A percentile compares a stretch with the other conserved stretches of the same genome.
These are phyloP conservation scores for Colletotrichum sidae DNA, from an alignment of 2,329 filamentous ascomycete genomes.

Conservation along the genomic window DNA sequence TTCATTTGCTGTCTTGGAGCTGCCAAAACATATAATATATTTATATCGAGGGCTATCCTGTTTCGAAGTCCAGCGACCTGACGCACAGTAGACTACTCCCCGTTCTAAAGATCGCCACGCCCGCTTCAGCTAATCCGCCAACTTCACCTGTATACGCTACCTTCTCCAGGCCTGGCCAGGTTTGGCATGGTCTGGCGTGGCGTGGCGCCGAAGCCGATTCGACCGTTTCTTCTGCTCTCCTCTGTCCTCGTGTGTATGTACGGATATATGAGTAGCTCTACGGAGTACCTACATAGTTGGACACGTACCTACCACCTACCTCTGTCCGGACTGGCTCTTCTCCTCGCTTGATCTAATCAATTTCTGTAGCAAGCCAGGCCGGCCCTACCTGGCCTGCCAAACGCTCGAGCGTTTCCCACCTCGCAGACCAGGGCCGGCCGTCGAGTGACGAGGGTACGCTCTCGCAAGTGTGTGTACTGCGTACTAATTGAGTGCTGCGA, in stretches of 20 bases:
- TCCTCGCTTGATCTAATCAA: slow-evolving; percentile 42
- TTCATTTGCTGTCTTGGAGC: slow-evolving; percentile 1
- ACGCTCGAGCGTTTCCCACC: slow-evolving; percentile 38
- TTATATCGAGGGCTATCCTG: slow-evolving; percentile 37
- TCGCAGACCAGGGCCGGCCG: slow-evolving; percentile 23
- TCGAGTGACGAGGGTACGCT: slow-evolving; percentile 9
- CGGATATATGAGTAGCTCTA: no score
- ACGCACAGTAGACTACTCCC: slow-evolving; percentile 36
- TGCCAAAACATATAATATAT: slow-evolving; percentile 29
- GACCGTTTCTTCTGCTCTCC: no score
- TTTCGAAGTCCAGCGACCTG: slow-evolving; percentile 35
- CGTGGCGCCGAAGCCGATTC: not conserved
- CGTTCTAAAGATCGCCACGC: slow-evolving; percentile 38
- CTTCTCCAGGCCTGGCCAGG: slow-evolving; percentile 12
- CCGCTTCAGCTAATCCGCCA: slow-evolving; percentile 33
- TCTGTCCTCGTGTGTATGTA: no score
- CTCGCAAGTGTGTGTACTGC: slow-evolving; percentile 9
- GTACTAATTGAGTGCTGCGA: not conserved
- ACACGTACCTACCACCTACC: slow-evolving; percentile 27
- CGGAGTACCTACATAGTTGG: no score
- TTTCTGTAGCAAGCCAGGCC: slow-evolving; percentile 41
- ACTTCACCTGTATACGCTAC: not conserved
- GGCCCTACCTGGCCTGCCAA: slow-evolving; percentile 37
- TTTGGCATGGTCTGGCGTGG: slow-evolving; percentile 25
- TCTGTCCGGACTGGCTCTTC: slow-evolving; percentile 25